Conservation (phyloP, 495 filamentous ascomycete genomes). For the Aspergillus hancockii region DNA sequence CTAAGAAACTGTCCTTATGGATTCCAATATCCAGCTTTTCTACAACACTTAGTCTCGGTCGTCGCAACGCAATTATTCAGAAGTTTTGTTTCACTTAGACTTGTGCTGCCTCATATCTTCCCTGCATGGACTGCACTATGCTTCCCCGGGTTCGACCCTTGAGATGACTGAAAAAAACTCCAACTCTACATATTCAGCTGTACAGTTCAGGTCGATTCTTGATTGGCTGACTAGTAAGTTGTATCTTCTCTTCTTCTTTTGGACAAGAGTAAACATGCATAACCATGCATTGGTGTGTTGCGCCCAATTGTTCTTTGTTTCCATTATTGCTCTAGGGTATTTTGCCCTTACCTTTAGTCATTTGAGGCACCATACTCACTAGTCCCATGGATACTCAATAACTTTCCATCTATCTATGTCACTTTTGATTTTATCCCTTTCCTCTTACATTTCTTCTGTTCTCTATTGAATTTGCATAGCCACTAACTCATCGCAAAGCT, state of each 20-base stretch:
- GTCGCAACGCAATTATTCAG: neutral
- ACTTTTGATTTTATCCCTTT: neutral
- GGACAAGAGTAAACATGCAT: neutral
- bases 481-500: neutral
- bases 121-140: neutral
- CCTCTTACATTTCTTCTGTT: too few species aligned
- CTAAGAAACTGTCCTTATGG: neutral
- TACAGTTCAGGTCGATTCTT: neutral
- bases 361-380: neutral
- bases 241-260: neutral
- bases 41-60: neutral
- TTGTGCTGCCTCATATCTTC: neutral
- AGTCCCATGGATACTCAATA: neutral
- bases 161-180: neutral
- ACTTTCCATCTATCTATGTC: neutral
- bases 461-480: neutral
- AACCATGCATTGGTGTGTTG: neutral
- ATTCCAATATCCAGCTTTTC: neutral
- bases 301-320: conserved; percentile 1
- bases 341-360: too few species aligned
- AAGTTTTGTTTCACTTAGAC: neutral
- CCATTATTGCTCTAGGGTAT: neutral
- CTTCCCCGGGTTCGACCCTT: neutral
- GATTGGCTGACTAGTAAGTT: neutral
- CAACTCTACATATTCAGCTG: neutral